Percentiles rank a stretch among this genome's conserved stretches.
These are phyloP conservation scores for Erigeron philadelphicus DNA, from an alignment of 140 eudicot genomes.

Conservation along the genomic window DNA sequence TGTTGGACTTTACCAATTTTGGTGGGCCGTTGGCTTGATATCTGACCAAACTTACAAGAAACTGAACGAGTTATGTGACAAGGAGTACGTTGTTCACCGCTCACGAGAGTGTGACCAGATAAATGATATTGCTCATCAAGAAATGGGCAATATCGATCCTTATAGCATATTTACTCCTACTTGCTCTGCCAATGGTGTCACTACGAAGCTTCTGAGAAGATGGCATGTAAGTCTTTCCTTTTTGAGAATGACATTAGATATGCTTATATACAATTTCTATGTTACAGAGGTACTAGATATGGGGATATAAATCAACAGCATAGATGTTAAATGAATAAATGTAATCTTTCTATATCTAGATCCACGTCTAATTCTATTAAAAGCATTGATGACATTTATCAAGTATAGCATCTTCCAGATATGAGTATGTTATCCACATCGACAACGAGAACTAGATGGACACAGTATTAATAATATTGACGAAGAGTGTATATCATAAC, in stretches of 20 bases:
- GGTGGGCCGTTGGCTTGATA: constrained; percentile 86
- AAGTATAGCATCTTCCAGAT: neutral
- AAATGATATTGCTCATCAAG: constrained; percentile 47
- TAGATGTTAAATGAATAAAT: neutral
- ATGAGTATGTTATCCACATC: neutral
- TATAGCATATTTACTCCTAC: constrained; percentile 91
- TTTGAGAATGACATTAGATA: neutral
- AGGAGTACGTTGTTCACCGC: constrained; percentile 53
- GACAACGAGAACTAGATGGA: neutral
- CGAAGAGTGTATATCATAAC: too few relatives aligned
- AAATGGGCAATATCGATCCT: constrained; percentile 78
- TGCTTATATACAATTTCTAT: neutral
- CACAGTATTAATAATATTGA: too few relatives aligned
- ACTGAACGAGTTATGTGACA: constrained; percentile 53
- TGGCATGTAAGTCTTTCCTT: constrained; percentile 48
- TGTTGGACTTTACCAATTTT: constrained; percentile 70
- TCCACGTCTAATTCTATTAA: neutral
- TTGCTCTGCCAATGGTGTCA: constrained; percentile 53
- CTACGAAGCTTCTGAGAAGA: constrained; percentile 40
- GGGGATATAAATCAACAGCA: neutral
- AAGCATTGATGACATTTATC: neutral
- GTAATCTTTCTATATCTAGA: neutral
- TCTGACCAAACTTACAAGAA: constrained; percentile 84
- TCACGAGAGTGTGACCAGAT: constrained; percentile 46
- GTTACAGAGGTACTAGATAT: neutral